These are phyloP conservation scores for Torulaspora pretoriensis DNA, from an alignment of 1,139 yeast genomes.

Conservation along the genomic window DNA sequence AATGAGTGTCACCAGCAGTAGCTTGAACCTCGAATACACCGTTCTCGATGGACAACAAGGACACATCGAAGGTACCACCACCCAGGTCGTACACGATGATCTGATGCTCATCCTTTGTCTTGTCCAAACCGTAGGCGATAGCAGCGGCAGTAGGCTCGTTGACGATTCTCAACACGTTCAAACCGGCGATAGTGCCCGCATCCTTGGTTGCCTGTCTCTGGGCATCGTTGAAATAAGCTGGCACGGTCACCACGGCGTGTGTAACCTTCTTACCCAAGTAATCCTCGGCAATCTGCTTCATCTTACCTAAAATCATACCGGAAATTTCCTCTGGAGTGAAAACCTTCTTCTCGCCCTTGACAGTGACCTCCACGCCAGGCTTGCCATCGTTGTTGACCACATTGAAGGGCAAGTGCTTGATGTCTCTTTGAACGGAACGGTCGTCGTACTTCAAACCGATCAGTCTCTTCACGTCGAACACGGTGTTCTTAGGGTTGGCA, in stretches of 20 bases:
- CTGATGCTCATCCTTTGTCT: slow-evolving; percentile 81
- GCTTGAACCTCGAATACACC: slow-evolving; percentile 95
- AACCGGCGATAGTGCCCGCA: slow-evolving; percentile 92
- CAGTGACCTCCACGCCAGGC: slow-evolving; percentile 74
- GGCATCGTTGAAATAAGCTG: slow-evolving; percentile 95
- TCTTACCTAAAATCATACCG: slow-evolving; percentile 85
- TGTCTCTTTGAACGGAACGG: slow-evolving; percentile 72
- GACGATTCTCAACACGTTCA: slow-evolving; percentile 85
- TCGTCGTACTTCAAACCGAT: slow-evolving; percentile 78
- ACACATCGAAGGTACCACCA: slow-evolving; percentile 95
- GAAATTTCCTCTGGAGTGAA: slow-evolving; percentile 90
- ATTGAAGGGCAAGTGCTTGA: slow-evolving; percentile 74
- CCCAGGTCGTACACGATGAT: slow-evolving; percentile 92
- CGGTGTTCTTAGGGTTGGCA: slow-evolving; percentile 70
- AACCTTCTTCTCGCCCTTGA: slow-evolving; percentile 60
- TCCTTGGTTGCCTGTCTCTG: slow-evolving; percentile 97
- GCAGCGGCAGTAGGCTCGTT: slow-evolving; percentile 98
- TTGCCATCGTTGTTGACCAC: slow-evolving; percentile 68
- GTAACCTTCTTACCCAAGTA: slow-evolving; percentile 85
- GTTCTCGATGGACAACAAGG: slow-evolving; percentile 80
- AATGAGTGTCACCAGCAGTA: slow-evolving; percentile 92
- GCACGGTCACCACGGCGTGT: slow-evolving; percentile 93
- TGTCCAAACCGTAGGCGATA: slow-evolving; percentile 91
- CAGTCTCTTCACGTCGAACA: slow-evolving; percentile 82
- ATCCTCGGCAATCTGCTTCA: slow-evolving; percentile 92